Base-by-base conservation (phyloP, 495 filamentous ascomycete genomes). In the Aspergillus diversus region DNA sequence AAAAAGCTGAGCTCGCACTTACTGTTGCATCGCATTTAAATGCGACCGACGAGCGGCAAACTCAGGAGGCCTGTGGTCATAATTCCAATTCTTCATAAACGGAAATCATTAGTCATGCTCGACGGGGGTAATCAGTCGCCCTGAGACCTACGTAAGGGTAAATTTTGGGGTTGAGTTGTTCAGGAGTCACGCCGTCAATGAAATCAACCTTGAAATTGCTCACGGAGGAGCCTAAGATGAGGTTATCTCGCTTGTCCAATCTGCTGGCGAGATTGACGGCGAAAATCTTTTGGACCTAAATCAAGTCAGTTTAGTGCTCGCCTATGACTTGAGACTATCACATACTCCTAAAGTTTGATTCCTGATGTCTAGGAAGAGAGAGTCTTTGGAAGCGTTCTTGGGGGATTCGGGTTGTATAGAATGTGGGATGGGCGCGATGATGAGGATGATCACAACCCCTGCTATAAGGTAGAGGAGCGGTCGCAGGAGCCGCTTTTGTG, bases 191-290 rank as follows among this genome's bases (percentile, higher is more conserved):
- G 0, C 84, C 87, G 46, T 81, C 72, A 33, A 88, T 73, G 59
- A 79, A 85, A 1, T 83, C 82, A 15, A 86, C 68, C 3, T 73
- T 69, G 11, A 89, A 72, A 39, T 77, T 76, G 52, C 71, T 83
- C 1, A 86, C 66, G 2, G 79, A 81, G 1, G 85, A 82, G 4
- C 80, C 77, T 5, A 88, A 74, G 5, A 75, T 68, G 60, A 89
- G 77, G 11, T 80, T 82, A 77, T 90, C 86, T 32, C 84, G 82
- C 43, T 87, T 83, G 66, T 90, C 88, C 21, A 79, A 77, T 39
- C 87, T 76, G 35, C 73, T 73, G 2, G 83, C 81, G 6, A 89
- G 74, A 63, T 84, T 87, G 53, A 89, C 78, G 49, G 83, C 84
- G 64, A 86, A 82, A 48, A 88, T 76, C 58, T 86, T 80, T 50